A percentile compares a stretch with the other conserved stretches of the same genome.
These are phyloP conservation scores for Blastocystis sp. DNA, from an alignment of 352 stramenopile genomes.

Conservation along the genomic window DNA sequence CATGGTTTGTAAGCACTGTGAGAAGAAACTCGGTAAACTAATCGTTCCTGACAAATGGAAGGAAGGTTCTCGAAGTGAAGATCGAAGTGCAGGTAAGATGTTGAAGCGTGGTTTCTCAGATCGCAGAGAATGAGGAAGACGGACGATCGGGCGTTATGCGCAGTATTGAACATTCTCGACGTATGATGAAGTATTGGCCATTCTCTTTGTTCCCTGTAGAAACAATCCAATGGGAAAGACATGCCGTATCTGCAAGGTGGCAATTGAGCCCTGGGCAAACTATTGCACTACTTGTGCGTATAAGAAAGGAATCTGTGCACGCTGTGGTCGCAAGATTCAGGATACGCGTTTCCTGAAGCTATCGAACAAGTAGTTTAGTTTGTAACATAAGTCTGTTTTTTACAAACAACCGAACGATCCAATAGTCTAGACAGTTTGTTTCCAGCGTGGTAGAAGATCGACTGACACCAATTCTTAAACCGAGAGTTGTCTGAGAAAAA, in stretches of 20 bases:
- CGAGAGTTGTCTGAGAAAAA: background rate
- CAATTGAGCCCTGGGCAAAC: conserved; percentile 40
- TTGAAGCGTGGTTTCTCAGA: background rate
- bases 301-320: conserved; percentile 59
- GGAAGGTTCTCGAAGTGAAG: conserved; percentile 33
- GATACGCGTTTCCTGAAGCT: conserved; percentile 30
- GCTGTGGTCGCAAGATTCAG: conserved; percentile 48
- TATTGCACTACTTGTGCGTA: conserved; percentile 48
- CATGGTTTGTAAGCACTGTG: conserved; percentile 58
- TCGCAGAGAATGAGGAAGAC: background rate
- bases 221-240: conserved; percentile 5
- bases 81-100: background rate
- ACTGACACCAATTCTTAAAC: background rate
- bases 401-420: background rate
- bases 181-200: background rate
- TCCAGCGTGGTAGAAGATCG: background rate
- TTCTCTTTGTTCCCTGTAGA: background rate
- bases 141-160: background rate
- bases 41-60: conserved; percentile 61
- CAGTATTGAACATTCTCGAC: conserved; percentile 26
- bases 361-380: conserved; percentile 24
- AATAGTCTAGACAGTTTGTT: background rate
- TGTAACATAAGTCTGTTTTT: background rate
- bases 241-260: conserved; percentile 22
- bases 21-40: conserved; percentile 59